These are phyloP conservation scores for Calycina herbarum DNA, from an alignment of 2,329 filamentous ascomycete species.

Conservation along the genomic window DNA sequence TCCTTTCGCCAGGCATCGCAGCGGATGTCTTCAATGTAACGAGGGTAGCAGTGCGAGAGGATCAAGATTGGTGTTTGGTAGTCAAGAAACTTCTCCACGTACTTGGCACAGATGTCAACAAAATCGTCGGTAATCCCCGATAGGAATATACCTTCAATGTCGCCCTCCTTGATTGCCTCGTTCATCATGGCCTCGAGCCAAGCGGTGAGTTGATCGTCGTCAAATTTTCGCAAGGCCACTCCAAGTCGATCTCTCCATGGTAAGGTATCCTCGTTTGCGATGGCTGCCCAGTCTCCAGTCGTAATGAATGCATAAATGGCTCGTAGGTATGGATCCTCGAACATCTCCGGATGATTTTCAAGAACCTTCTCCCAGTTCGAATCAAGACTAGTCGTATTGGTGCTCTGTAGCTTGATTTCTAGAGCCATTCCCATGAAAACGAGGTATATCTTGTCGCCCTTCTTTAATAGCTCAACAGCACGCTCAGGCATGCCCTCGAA, in stretches of 20 bases:
- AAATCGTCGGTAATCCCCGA: slow-evolving; percentile 73
- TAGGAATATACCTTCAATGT: slow-evolving; percentile 75
- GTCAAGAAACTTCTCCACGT: slow-evolving; percentile 74
- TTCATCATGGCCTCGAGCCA: slow-evolving; percentile 69
- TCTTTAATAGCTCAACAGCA: slow-evolving; percentile 69
- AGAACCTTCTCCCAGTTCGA: slow-evolving; percentile 35
- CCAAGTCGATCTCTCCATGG: slow-evolving; percentile 73
- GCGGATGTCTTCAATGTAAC: slow-evolving; percentile 75
- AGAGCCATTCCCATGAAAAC: slow-evolving; percentile 67
- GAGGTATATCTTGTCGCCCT: slow-evolving; percentile 62
- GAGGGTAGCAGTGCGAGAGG: slow-evolving; percentile 70
- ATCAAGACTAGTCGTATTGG: slow-evolving; percentile 39
- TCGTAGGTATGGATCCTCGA: slow-evolving; percentile 76
- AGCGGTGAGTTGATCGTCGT: slow-evolving; percentile 59
- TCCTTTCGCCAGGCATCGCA: slow-evolving; percentile 71
- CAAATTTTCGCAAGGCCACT: slow-evolving; percentile 67
- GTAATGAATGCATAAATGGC: slow-evolving; percentile 78
- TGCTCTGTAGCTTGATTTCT: slow-evolving; percentile 59
- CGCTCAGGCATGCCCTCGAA: slow-evolving; percentile 70
- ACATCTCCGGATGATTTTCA: slow-evolving; percentile 41
- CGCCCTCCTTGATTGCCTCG: slow-evolving; percentile 62
- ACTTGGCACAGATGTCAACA: slow-evolving; percentile 74
- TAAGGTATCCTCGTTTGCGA: slow-evolving; percentile 71
- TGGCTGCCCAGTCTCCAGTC: slow-evolving; percentile 72
- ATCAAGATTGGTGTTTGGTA: slow-evolving; percentile 77